Evolutionary conservation across 2,329 filamentous ascomycete species (phyloP), one percentile per base, ranked within the genome.

Genomic region (Pseudogymnoascus sp.): DNA sequence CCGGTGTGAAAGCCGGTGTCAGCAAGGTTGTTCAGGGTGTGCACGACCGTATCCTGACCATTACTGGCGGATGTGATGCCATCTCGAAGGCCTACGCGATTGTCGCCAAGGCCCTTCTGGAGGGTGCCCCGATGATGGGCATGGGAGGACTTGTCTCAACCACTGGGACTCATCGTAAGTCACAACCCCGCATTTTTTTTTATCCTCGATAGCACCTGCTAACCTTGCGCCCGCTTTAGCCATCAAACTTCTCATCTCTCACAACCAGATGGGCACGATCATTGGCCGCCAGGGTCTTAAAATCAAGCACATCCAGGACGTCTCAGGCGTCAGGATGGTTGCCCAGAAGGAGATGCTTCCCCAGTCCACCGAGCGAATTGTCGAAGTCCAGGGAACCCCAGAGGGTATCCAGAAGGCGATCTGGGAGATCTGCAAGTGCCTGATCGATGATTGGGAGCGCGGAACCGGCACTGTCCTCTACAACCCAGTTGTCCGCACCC

Each of bases 231-330:
- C 41, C 58, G 61, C 22, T 65, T 22, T 69, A 99, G 94, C 94
- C 65, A 90, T 99, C 76, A 96, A 96, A 74, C 87, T 99, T 33
- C 88, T 99, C 74, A 97, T 99, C 76, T 99, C 94, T 35, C 93
- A 99, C 81, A 97, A 97, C 76, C 94, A 99, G 79, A 99, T 99
- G 94, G 94, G 94, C 66, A 99, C 94, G 71, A 97, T 99, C 79
- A 99, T 99, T 73, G 94, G 94, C 71, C 87, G 92, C 68, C 90
- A 95, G 75, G 94, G 94, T 64, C 83, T 97, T 69, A 99, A 97
- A 82, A 99, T 99, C 82, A 99, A 99, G 84, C 91, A 97, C 75
- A 99, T 99, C 69, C 94, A 99, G 76, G 94, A 99, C 75, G 88
- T 87, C 30, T 97, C 94, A 4, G 92, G 92, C 67, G 94, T 97